phyloP scores from a whole-genome alignment of 23 red algal genomes.

The Chondrus crispus region DNA sequence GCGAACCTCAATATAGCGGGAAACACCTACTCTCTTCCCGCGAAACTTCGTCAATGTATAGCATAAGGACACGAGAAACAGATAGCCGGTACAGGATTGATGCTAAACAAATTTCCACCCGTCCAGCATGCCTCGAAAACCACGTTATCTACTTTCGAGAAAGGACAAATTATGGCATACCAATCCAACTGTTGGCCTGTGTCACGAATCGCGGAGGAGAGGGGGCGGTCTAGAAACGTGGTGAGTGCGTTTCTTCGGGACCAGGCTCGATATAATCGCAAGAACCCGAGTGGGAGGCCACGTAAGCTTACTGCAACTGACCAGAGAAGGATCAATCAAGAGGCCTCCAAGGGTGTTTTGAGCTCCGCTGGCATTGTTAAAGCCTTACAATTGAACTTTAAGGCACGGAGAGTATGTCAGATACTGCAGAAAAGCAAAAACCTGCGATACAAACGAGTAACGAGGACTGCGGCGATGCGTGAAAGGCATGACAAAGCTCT shows the following conservation, averaged over 20 bases:
- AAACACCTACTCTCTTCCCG: too few relatives aligned
- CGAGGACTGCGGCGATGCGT: not conserved
- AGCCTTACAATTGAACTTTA: not conserved
- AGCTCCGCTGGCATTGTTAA: not conserved
- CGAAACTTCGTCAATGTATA: too few relatives aligned
- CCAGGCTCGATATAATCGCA: not conserved
- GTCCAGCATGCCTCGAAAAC: constrained; percentile 22
- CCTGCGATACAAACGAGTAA: not conserved
- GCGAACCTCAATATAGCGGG: too few relatives aligned
- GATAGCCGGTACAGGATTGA: too few relatives aligned
- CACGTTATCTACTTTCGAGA: not conserved
- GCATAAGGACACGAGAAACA: too few relatives aligned
- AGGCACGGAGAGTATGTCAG: not conserved
- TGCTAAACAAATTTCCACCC: too few relatives aligned
- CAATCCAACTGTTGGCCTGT: too few relatives aligned
- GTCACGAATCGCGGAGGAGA: not conserved
- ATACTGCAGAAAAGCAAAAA: not conserved
- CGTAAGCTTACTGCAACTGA: not conserved
- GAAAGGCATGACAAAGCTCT: not conserved
- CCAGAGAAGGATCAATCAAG: not conserved
- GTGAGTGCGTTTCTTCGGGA: not conserved
- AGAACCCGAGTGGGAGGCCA: not conserved
- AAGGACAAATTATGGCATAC: not conserved
- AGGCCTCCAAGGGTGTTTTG: not conserved
- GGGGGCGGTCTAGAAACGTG: not conserved